phyloP scores from a whole-genome alignment of 208 protist species.

The Trypanosoma caninum region DNA sequence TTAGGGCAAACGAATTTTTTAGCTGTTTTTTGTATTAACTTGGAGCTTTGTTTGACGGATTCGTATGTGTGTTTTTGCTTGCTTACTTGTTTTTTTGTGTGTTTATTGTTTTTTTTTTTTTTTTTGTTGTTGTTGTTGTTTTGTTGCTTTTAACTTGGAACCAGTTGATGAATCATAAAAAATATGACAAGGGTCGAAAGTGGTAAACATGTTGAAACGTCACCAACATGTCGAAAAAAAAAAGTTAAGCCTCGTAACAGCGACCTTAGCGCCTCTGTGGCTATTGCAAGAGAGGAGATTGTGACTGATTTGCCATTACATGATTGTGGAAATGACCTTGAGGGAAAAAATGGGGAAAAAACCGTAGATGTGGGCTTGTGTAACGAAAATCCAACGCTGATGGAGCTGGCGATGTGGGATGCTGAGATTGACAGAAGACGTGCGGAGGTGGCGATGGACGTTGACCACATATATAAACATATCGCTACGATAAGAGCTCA shows the following conservation, averaged over 20 bases:
- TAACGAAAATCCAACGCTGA: constrained; percentile 6
- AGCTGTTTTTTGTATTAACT: background rate
- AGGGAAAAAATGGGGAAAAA: background rate
- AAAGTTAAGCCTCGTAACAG: no score
- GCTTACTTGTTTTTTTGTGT: background rate
- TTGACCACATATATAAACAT: background rate
- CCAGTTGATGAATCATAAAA: no score
- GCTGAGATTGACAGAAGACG: background rate
- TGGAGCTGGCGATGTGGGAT: constrained; percentile 13
- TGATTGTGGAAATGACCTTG: background rate
- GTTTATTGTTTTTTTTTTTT: background rate
- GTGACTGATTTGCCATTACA: background rate
- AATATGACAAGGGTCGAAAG: no score
- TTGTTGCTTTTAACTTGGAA: no score
- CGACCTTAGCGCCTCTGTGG: no score
- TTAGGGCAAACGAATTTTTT: no score
- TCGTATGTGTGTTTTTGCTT: background rate
- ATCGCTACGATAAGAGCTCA: background rate
- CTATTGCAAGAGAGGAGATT: constrained; percentile 17
- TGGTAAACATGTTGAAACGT: background rate
- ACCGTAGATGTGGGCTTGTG: background rate
- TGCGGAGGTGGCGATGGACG: background rate
- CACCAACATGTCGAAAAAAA: no score
- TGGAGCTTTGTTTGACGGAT: background rate
- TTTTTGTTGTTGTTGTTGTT: constrained; percentile 1